Evolutionary conservation across 148 eudicot genomes (phyloP), one percentile per base, ranked within the genome.

Genomic region (Persicaria maculosa): DNA sequence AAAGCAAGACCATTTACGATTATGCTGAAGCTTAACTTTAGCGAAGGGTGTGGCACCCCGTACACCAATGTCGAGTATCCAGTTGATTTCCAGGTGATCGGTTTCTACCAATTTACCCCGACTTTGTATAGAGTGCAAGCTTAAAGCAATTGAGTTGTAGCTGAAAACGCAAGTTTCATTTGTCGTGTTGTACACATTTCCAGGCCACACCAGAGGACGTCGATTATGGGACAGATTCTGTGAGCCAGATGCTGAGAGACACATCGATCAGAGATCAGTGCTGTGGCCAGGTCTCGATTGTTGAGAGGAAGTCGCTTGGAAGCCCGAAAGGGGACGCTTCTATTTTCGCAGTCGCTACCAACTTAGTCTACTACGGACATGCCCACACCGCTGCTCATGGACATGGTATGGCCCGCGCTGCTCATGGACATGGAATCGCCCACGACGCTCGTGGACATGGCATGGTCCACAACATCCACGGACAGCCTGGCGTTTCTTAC

Each of bases 41-140:
- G 78, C 76, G 85, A 86, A 58, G 85, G 89, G 20, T 86, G 84
- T 74, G 87, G 81, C 31, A 84, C 87, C 70, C 80, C 43, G 36
- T 77, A 50, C 59, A 71, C 83, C 64, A 84, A 59, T 64, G 72
- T 84, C 53, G 84, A 86, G 65, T 80, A 76, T 47, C 86, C 85
- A 46, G 85, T 84, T 48, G 78, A 82, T 61, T 84, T 86, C 55
- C 77, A 80, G 87, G 89, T 86, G 74, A 15, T 11, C 22, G 22
- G n/a, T 25, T 61, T 31, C 40, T 31, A 31, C 40, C 40, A 31
- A 1, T 31, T 31, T 31, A 31, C 40, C 40, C 40, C 2, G 3
- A 31, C 3, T 31, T 31, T 31, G 2, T 31, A 31, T 31, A 2
- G 40, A 31, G 40, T 31, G 40, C 40, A 31, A 31, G 3, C 40